Evolutionary conservation across 305 asterid species (phyloP).

Genomic region (Fraxinus angustifolia): DNA sequence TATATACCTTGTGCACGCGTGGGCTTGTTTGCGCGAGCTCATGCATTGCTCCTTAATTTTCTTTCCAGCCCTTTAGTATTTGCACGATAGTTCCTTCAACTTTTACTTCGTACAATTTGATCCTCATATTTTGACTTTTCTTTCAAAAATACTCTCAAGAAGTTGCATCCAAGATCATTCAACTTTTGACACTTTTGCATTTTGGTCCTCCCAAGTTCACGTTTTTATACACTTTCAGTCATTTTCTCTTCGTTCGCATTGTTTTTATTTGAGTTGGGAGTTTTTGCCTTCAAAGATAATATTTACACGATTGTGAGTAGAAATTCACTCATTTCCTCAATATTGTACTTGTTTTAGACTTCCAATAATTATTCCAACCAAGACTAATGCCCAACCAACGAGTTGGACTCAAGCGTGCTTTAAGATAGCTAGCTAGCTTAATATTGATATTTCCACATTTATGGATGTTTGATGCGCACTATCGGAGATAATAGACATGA

Average conservation of each 20-base stretch:
- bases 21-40: too few species aligned
- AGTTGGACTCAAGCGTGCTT: background rate
- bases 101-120: too few species aligned
- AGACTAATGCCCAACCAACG: background rate
- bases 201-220: background rate
- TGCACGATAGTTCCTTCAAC: too few species aligned
- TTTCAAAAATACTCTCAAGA: too few species aligned
- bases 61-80: too few species aligned
- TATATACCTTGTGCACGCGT: too few species aligned
- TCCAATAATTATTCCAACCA: background rate
- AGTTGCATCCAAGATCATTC: too few species aligned
- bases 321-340: too few species aligned
- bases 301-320: too few species aligned
- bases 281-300: background rate
- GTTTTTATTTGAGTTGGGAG: background rate
- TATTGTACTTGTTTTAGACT: background rate
- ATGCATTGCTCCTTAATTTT: too few species aligned
- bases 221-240: background rate
- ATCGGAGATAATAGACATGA: background rate
- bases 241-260: background rate
- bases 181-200: too few species aligned
- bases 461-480: background rate
- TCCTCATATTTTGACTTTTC: too few species aligned
- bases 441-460: background rate
- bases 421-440: background rate